Evolutionary conservation across 495 filamentous ascomycete species (phyloP), one percentile per base, ranked within the genome.

Genomic region (Penicillium canescens): DNA sequence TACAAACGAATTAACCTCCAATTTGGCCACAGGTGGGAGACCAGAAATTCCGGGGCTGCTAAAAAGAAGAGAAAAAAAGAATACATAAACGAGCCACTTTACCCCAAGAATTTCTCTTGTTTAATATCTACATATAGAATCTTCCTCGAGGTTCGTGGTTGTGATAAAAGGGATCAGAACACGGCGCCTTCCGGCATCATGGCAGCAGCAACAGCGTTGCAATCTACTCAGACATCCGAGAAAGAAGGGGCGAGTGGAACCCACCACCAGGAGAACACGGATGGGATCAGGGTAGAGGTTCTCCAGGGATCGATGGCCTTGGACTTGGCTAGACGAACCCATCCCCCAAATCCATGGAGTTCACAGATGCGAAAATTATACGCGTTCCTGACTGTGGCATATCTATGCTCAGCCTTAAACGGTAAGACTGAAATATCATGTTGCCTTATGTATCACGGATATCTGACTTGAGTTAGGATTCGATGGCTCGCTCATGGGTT

Each of bases 401-500:
- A 57, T 47, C 33, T 57, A 18, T 51, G 46, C 33, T 53, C 50
- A 28, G 50, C 31, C 20, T 13, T 53, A 14, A 51, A 56, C 13
- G 40, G 28, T 44, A 52, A 6, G 33, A 18, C 4, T 6, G 28
- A 1, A 12, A 1, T n/a, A 23, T 5, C n/a, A 14, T n/a, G 7
- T 16, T 16, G 2, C 18, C 18, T 6, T 6, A 34, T 6, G 8
- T 23, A 21, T 37, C 34, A 21, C 45, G 23, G 13, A 37, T 10
- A 9, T 26, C 28, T 31, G 28, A 31, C 28, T n/a, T 16, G 3
- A 9, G 14, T 33, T 5, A 47, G 45, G 45, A 18, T 47, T 38
- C 14, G 58, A 61, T 24, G 58, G 58, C 42, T 61, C 58, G 0
- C 58, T 61, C 8, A 50, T 61, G 36, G 48, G 58, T 26, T 49